Evolutionary conservation across 192 early-diverging fungal genomes (phyloP), one percentile per base, ranked within the genome.

Genomic region (Coemansia sp.): DNA sequence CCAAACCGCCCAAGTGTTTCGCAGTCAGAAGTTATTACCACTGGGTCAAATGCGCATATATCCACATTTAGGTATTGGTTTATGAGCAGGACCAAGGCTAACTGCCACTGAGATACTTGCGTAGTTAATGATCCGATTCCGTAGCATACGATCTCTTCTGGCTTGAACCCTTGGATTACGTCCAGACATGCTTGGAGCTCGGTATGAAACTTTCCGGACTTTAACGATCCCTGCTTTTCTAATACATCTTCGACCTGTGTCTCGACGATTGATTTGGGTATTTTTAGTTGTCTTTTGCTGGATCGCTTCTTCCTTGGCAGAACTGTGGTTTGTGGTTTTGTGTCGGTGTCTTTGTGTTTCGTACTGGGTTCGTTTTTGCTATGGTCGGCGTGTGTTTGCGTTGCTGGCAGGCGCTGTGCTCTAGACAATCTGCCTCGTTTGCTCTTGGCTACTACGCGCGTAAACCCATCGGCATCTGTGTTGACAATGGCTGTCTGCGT

Each of bases 111-210:
- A 18, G 82, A 80, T 15, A 74, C 66, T n/a, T 49, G 40, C 22
- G 50, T 60, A 5, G 49, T 8, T 2, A 80, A 67, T 7, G 82
- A 75, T 2, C 82, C 82, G 5, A 84, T 64, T 11, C 82, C 82
- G 47, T 80, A 84, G 74, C 78, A 80, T 6, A 84, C 75, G 20
- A 74, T 69, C 49, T 84, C 78, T 12, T 74, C 52, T 1, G 82
- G 78, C 5, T 10, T 41, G 55, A 80, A 80, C 16, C 24, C 75
- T 4, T 44, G 12, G 15, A 82, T 40, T 4, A 57, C n/a, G 7
- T 57, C 43, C 16, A 66, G 5, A 3, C 10, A 3, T 3, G 50
- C 39, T 18, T 24, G 22, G 9, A 79, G 62, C 31, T n/a, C 36
- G n/a, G 38, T 15, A 39, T 44, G 52, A 40, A 74, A 79, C 47